These are phyloP conservation scores for Saccharomyces mikatae DNA, from an alignment of 805 yeast species.

Conservation along the genomic window DNA sequence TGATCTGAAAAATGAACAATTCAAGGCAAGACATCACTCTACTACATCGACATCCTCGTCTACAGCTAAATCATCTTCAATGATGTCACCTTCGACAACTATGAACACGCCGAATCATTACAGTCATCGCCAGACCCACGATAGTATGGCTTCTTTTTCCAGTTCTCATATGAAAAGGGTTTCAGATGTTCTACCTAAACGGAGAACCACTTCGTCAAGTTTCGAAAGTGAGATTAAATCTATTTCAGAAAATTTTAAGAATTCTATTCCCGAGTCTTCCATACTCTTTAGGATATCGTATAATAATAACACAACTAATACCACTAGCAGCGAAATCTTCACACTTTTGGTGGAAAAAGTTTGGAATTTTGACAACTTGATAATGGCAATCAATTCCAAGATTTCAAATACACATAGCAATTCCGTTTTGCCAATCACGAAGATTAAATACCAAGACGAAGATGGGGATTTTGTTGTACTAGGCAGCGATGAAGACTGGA, in stretches of 20 bases:
- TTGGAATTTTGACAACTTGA: conserved; percentile 43
- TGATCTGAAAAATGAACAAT: conserved; percentile 23
- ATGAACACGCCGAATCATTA: neutral
- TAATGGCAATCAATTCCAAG: conserved; percentile 51
- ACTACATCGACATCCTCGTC: conserved; percentile 4
- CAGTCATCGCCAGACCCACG: conserved; percentile 11
- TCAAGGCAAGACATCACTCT: neutral
- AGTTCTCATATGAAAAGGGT: conserved; percentile 21
- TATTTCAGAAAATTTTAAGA: conserved; percentile 35
- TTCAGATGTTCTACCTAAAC: conserved; percentile 25
- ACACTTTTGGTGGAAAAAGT: conserved; percentile 55
- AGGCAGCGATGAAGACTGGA: conserved; percentile 82
- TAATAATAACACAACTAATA: conserved; percentile 12
- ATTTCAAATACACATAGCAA: conserved; percentile 43
- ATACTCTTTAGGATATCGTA: conserved; percentile 36
- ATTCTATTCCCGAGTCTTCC: conserved; percentile 32
- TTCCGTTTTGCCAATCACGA: conserved; percentile 19
- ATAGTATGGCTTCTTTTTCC: conserved; percentile 22
- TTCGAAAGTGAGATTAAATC: conserved; percentile 32
- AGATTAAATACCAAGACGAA: conserved; percentile 82
- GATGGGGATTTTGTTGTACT: conserved; percentile 89
- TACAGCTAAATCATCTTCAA: conserved; percentile 12
- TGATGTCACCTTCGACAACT: conserved; percentile 5
- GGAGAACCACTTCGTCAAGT: conserved; percentile 15
- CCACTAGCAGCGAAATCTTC: conserved; percentile 39